Conservation (phyloP, 2,329 filamentous ascomycete species). For the Simplicillium aogashimaense region DNA sequence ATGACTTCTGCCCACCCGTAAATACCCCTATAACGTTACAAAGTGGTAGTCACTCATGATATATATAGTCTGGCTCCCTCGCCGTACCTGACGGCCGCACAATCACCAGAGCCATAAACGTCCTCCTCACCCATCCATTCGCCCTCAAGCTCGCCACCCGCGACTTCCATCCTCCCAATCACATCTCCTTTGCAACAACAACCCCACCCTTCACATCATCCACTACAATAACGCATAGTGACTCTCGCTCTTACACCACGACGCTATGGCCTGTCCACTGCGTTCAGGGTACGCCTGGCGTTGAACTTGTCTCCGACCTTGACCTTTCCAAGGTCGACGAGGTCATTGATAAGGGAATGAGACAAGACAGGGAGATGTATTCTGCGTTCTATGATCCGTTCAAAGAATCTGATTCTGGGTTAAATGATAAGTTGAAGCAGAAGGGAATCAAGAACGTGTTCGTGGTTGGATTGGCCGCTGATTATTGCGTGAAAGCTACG, state of each 20-base stretch:
- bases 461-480: slow-evolving; percentile 75
- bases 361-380: slow-evolving; percentile 80
- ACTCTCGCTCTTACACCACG: slow-evolving; percentile 54
- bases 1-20: slow-evolving; percentile 91
- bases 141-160: slow-evolving; percentile 71
- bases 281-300: slow-evolving; percentile 63
- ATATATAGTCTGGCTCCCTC: slow-evolving; percentile 69
- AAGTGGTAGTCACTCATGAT: too few relatives aligned
- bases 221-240: slow-evolving; percentile 53
- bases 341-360: slow-evolving; percentile 69
- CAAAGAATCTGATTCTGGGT: slow-evolving; percentile 49
- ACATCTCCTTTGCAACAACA: slow-evolving; percentile 83
- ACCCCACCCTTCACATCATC: slow-evolving; percentile 63
- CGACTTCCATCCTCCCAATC: slow-evolving; percentile 76
- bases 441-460: slow-evolving; percentile 66
- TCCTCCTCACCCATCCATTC: slow-evolving; percentile 64
- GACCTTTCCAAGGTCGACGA: slow-evolving; percentile 47
- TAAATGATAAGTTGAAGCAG: slow-evolving; percentile 47
- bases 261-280: slow-evolving; percentile 89
- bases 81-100: slow-evolving; percentile 66
- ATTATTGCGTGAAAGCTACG: slow-evolving; percentile 81
- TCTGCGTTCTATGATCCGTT: slow-evolving; percentile 84
- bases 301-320: slow-evolving; percentile 65
- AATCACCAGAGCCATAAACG: slow-evolving; percentile 63
- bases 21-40: slow-evolving; percentile 19